phyloP scores from a whole-genome alignment of 2,329 filamentous ascomycete genomes.

The Colletotrichum limetticola region DNA sequence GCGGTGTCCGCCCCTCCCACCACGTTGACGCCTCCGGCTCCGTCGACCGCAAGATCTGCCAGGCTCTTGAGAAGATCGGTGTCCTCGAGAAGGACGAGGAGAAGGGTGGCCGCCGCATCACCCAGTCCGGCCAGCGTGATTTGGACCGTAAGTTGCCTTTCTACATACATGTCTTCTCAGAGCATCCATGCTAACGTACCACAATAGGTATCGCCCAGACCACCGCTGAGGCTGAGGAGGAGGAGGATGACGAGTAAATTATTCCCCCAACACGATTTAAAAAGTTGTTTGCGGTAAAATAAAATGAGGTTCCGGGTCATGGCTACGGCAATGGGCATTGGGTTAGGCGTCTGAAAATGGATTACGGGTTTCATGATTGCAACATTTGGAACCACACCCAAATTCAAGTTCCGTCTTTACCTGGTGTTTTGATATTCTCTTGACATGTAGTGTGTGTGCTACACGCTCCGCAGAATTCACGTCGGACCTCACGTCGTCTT shows the following conservation, averaged over 20 bases:
- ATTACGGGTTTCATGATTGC: slow-evolving; percentile 32
- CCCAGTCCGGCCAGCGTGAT: slow-evolving; percentile 98
- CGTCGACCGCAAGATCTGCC: slow-evolving; percentile 97
- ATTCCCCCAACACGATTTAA: slow-evolving; percentile 1
- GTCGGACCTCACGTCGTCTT: too few relatives aligned
- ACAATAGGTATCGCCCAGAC: slow-evolving; percentile 78
- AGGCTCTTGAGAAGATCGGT: slow-evolving; percentile 99
- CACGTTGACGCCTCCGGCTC: slow-evolving; percentile 95
- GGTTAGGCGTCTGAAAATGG: slow-evolving; percentile 34
- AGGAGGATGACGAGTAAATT: slow-evolving; percentile 73
- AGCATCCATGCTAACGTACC: slow-evolving; percentile 1
- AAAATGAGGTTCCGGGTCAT: slow-evolving; percentile 20
- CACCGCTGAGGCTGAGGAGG: slow-evolving; percentile 78
- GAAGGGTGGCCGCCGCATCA: slow-evolving; percentile 98
- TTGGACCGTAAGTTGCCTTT: slow-evolving; percentile 76
- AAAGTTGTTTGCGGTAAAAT: slow-evolving; percentile 20
- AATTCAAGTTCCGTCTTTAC: slow-evolving; percentile 29
- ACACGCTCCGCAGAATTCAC: neutral
- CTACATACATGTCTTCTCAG: neutral
- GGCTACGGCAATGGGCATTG: slow-evolving; percentile 27
- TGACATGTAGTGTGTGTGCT: slow-evolving; percentile 1
- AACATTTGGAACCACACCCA: slow-evolving; percentile 13
- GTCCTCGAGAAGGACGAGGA: slow-evolving; percentile 98
- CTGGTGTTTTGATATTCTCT: neutral
- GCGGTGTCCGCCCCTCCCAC: slow-evolving; percentile 88